phyloP scores from a whole-genome alignment of 306 rosid species.

The Pueraria montana region DNA sequence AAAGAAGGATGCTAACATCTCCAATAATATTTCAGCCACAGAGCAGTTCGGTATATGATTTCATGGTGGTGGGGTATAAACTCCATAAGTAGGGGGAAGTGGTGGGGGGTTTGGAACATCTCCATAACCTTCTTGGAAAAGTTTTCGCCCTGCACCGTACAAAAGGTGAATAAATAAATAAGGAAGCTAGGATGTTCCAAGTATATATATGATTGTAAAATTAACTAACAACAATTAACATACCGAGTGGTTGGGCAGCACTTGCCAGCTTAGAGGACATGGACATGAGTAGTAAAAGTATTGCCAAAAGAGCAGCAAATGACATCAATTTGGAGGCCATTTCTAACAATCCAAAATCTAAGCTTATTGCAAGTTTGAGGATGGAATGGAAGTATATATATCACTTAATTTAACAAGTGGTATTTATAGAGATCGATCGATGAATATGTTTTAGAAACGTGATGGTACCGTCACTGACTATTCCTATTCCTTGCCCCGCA shows the following conservation, averaged over 20 bases:
- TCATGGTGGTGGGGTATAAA: too few species aligned
- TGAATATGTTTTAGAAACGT: neutral
- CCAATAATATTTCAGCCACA: neutral
- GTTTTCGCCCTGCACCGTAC: neutral
- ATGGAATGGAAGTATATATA: neutral
- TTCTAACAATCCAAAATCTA: too few species aligned
- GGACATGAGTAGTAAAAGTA: slow-evolving; percentile 4
- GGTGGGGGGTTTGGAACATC: too few species aligned
- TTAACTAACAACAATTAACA: neutral
- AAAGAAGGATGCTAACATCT: neutral
- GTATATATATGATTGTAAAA: neutral
- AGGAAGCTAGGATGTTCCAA: neutral
- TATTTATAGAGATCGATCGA: neutral
- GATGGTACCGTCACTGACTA: too few species aligned
- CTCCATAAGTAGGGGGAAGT: too few species aligned
- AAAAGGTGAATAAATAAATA: neutral
- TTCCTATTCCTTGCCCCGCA: too few species aligned
- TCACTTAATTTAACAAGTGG: neutral
- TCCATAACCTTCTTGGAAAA: neutral
- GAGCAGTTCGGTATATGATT: too few species aligned
- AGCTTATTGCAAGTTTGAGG: neutral
- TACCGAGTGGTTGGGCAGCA: slow-evolving; percentile 28
- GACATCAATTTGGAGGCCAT: slow-evolving; percentile 33
- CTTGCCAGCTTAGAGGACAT: neutral
- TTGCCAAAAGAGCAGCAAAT: slow-evolving; percentile 11